Evolutionary conservation across 768 basidiomycete genomes (phyloP).

Genomic region (Phaeotremella fagi): DNA sequence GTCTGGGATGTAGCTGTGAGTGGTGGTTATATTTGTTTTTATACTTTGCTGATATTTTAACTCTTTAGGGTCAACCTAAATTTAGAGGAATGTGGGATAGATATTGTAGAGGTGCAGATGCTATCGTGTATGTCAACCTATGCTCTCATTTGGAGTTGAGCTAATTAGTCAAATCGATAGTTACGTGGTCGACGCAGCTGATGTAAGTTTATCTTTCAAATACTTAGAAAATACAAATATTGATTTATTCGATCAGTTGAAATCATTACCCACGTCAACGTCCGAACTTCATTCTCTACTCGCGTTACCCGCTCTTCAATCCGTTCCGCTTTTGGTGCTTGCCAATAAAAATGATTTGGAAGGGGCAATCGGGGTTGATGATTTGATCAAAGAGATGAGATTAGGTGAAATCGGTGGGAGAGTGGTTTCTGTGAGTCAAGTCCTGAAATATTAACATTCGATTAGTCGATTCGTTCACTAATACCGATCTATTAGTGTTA

Average conservation of each 20-base stretch:
- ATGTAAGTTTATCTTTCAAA: constrained; percentile 55
- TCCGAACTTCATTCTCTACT: constrained; percentile 43
- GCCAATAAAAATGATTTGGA: constrained; percentile 91
- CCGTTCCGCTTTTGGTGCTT: constrained; percentile 50
- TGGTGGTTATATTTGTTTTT: no score
- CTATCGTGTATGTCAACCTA: constrained; percentile 65
- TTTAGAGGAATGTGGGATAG: constrained; percentile 95
- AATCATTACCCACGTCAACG: constrained; percentile 36
- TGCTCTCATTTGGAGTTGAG: background rate
- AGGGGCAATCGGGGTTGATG: constrained; percentile 70
- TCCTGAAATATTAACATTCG: background rate
- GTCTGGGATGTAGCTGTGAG: constrained; percentile 91
- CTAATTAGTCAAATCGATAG: constrained; percentile 50
- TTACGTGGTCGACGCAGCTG: constrained; percentile 86
- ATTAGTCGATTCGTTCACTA: background rate
- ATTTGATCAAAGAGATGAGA: constrained; percentile 72
- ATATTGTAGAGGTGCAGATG: constrained; percentile 88
- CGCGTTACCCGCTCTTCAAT: constrained; percentile 28
- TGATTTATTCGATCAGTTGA: constrained; percentile 5
- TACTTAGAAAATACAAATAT: background rate
- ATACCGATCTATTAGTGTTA: constrained; percentile 59
- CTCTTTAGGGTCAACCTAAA: constrained; percentile 71
- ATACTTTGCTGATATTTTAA: background rate
- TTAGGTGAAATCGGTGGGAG: constrained; percentile 37
- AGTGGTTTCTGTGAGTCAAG: constrained; percentile 39